phyloP scores from a whole-genome alignment of 139 green algal species.

The Chlorella sorokiniana region DNA sequence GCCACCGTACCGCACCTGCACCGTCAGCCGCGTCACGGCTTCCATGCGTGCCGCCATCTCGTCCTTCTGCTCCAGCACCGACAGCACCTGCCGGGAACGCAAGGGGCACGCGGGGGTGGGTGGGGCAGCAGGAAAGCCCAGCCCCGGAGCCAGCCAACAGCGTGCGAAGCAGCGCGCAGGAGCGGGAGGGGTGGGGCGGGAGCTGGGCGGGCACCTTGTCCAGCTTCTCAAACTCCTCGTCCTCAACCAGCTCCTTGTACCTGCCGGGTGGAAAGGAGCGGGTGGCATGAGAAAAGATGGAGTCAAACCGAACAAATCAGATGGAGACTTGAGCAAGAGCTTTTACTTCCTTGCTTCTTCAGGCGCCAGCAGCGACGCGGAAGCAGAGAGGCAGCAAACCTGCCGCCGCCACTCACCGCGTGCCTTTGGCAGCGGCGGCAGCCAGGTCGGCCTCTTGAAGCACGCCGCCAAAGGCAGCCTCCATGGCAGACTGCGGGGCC shows the following conservation, averaged over 20 bases:
- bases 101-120: background rate
- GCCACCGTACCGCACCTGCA: too few species aligned
- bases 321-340: too few species aligned
- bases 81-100: constrained; percentile 23
- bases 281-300: background rate
- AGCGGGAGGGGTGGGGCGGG: background rate
- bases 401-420: constrained; percentile 30
- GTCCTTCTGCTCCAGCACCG: constrained; percentile 50
- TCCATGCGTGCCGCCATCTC: constrained; percentile 52
- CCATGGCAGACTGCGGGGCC: constrained; percentile 37
- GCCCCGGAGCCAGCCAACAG: background rate
- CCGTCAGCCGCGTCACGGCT: constrained; percentile 39
- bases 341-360: too few species aligned
- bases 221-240: constrained; percentile 28
- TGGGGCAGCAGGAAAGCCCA: background rate
- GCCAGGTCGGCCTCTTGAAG: background rate
- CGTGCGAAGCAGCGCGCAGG: background rate
- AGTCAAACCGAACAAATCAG: background rate
- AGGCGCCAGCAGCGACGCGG: background rate
- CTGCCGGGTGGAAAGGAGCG: background rate
- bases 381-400: constrained; percentile 21
- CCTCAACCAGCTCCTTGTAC: constrained; percentile 33
- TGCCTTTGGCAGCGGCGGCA: constrained; percentile 37
- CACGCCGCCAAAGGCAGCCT: constrained; percentile 49
- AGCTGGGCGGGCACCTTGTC: background rate